phyloP scores from a whole-genome alignment of 148 eudicot genomes.

The Linanthus parryae region DNA sequence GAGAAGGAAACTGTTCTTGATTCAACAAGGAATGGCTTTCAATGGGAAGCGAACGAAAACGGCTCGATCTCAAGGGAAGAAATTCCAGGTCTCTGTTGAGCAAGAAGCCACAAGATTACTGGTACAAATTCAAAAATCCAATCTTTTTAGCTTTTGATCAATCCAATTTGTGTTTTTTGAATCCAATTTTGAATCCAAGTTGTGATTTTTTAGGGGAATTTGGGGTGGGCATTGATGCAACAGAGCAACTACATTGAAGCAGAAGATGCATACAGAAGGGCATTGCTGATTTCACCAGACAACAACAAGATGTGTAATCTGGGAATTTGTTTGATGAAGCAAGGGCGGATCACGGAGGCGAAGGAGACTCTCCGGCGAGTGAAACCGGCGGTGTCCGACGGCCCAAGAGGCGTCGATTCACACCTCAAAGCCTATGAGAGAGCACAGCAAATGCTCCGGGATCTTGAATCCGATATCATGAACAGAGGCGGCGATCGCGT shows the following conservation, averaged over 20 bases:
- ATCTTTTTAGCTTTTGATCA: neutral
- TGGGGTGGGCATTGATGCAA: slow-evolving; percentile 99
- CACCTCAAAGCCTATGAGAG: slow-evolving; percentile 97
- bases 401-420: slow-evolving; percentile 88
- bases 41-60: slow-evolving; percentile 94
- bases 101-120: slow-evolving; percentile 92
- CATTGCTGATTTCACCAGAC: slow-evolving; percentile 76
- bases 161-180: neutral
- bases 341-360: slow-evolving; percentile 82
- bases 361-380: slow-evolving; percentile 71
- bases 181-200: neutral
- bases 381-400: slow-evolving; percentile 67
- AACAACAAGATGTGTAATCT: slow-evolving; percentile 97
- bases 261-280: slow-evolving; percentile 90
- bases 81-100: slow-evolving; percentile 94
- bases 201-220: slow-evolving; percentile 59
- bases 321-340: slow-evolving; percentile 93
- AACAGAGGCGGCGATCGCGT: slow-evolving; percentile 49
- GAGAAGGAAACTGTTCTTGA: slow-evolving; percentile 73
- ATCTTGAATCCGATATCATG: slow-evolving; percentile 87
- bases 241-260: slow-evolving; percentile 86
- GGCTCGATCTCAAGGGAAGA: slow-evolving; percentile 92
- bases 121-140: slow-evolving; percentile 26
- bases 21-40: slow-evolving; percentile 93
- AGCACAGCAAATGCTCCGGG: slow-evolving; percentile 88